These are phyloP conservation scores for Tuber brumale DNA, from an alignment of 495 filamentous ascomycete species.

Conservation along the genomic window DNA sequence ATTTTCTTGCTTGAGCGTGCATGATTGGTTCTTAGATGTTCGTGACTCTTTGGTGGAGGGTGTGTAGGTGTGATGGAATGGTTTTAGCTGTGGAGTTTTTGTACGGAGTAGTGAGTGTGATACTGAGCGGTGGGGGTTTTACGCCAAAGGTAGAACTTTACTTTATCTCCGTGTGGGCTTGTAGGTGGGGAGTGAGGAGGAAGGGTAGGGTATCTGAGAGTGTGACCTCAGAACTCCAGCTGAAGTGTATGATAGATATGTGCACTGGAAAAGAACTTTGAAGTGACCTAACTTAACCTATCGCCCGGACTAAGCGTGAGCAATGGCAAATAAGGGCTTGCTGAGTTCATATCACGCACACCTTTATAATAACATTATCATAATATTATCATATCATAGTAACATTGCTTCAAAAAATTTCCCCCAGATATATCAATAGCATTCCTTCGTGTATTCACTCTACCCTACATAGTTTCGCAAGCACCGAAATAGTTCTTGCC, in stretches of 20 bases:
- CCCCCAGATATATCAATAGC: neutral
- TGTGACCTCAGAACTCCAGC: neutral
- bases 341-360: neutral
- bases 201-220: neutral
- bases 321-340: neutral
- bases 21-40: neutral
- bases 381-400: too few species aligned
- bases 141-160: too few species aligned
- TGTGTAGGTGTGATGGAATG: neutral
- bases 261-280: neutral
- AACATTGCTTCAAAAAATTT: too few species aligned
- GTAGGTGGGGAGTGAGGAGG: neutral
- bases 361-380: neutral
- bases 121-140: neutral
- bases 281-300: neutral
- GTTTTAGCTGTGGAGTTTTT: neutral
- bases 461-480: too few species aligned
- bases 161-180: neutral
- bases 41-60: neutral
- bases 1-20: neutral
- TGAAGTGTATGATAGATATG: neutral
- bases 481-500: neutral
- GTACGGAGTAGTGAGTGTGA: neutral
- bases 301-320: neutral
- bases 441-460: neutral